A percentile compares a stretch with the other conserved stretches of the same genome.
These are phyloP conservation scores for Metschnikowia colocasiae DNA, from an alignment of 805 yeast genomes.

Conservation along the genomic window DNA sequence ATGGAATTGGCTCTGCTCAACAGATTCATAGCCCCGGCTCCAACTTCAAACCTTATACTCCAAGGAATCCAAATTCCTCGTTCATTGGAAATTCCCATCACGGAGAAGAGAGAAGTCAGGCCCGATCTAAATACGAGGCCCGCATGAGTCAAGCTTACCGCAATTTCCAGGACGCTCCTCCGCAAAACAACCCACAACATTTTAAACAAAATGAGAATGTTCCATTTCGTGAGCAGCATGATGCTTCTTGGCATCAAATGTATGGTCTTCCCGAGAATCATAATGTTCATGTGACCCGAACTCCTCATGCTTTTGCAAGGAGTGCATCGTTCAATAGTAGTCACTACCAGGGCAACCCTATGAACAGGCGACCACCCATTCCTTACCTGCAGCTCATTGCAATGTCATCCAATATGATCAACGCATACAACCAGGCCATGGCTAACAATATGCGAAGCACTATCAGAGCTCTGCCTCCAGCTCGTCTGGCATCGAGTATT, in stretches of 20 bases:
- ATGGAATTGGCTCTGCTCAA: background rate
- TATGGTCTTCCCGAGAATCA: background rate
- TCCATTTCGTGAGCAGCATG: background rate
- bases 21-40: background rate
- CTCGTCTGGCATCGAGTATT: constrained; percentile 14
- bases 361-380: background rate
- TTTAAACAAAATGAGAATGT: background rate
- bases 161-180: background rate
- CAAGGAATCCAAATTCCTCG: background rate
- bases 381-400: constrained; percentile 5
- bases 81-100: background rate
- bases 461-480: background rate
- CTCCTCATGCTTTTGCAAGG: background rate
- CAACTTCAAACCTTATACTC: background rate
- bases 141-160: background rate
- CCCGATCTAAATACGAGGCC: background rate
- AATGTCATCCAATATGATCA: constrained; percentile 5
- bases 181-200: background rate
- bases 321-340: background rate
- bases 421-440: constrained; percentile 10
- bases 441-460: constrained; percentile 3
- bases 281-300: background rate
- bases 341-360: background rate
- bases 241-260: background rate
- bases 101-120: background rate